Base-by-base conservation (phyloP, 1,139 yeast genomes). In the Hyphopichia buzzinii region DNA sequence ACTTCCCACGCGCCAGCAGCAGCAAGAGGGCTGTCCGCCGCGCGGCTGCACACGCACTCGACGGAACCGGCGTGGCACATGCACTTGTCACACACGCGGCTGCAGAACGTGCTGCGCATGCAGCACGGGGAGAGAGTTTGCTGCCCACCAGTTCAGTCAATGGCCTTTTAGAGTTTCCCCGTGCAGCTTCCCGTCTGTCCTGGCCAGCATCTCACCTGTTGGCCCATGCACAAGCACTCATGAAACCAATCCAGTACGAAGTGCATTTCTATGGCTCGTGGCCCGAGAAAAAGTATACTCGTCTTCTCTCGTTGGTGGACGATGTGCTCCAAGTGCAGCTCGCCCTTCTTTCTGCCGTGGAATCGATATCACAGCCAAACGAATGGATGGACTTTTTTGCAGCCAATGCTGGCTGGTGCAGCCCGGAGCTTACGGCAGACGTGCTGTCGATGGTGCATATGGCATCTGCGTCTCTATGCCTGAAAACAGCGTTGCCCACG, bases 221-320 rank as follows among this genome's bases (percentile, higher is more conserved):
- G 15, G 56, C 64, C 1, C 27, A 16, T 13, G 35, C 26, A 15
- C 21, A n/a, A 11, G 27, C 26, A 7, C 44, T 64, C 26, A 54
- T 57, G 49, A 50, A 46, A 10, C 56, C 68, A 2, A 54, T 65
- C 17, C 50, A 50, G 27, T 61, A 62, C 36, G 72, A 66, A 38
- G 36, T 61, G 7, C 61, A 66, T 0, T 33, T 65, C 7, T 44
- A 58, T 2, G 72, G 72, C 0, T 35, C 47, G n/a, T 66, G 71
- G 71, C 72, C 72, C 1, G 50, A 48, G 22, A 44, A 46, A 12
- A 61, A 56, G 30, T 65, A 65, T 39, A 36, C 36, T 14, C 48
- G 50, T 34, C 43, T 66, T 8, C 62, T 55, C 34, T 39, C 39
- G 4, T 44, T 52, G n/a, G 39, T 63, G 8, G 52, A 55, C 16